Conservation (phyloP, 2,329 filamentous ascomycete species). For the Arthroderma uncinatum region DNA sequence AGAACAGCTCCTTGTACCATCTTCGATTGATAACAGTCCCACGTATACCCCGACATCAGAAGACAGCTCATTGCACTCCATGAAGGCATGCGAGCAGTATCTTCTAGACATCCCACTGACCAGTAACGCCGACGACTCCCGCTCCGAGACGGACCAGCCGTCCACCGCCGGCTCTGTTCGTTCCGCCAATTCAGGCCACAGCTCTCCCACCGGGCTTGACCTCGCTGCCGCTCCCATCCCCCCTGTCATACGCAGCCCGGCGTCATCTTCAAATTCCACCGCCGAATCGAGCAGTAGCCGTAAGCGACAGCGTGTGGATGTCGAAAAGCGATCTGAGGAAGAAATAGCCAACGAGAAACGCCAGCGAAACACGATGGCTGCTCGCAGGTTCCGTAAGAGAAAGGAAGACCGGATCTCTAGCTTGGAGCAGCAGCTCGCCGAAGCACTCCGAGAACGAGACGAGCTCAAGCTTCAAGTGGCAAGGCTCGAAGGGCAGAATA, state of each 20-base stretch:
- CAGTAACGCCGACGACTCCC: background rate
- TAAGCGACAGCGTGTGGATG: background rate
- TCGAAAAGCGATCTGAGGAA: background rate
- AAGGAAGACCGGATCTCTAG: constrained; percentile 54
- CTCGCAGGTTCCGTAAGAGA: constrained; percentile 59
- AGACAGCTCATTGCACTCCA: background rate
- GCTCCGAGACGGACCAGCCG: background rate
- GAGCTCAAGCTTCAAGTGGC: constrained; percentile 52
- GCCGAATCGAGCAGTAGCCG: background rate
- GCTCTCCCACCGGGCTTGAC: background rate
- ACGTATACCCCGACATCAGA: background rate
- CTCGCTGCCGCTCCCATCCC: too few relatives aligned
- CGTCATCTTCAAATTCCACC: background rate
- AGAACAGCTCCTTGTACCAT: background rate
- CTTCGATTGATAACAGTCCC: background rate
- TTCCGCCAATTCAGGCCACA: background rate
- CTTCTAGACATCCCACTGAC: background rate
- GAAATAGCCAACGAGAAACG: constrained; percentile 39
- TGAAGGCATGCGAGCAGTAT: background rate
- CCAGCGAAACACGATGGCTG: constrained; percentile 59
- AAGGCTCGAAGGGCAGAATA: constrained; percentile 53
- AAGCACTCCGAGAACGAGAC: constrained; percentile 52
- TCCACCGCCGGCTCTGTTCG: background rate
- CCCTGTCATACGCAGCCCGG: background rate
- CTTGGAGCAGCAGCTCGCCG: constrained; percentile 49